These are phyloP conservation scores for Waltergamsia citrina DNA, from an alignment of 2,329 filamentous ascomycete genomes.

Conservation along the genomic window DNA sequence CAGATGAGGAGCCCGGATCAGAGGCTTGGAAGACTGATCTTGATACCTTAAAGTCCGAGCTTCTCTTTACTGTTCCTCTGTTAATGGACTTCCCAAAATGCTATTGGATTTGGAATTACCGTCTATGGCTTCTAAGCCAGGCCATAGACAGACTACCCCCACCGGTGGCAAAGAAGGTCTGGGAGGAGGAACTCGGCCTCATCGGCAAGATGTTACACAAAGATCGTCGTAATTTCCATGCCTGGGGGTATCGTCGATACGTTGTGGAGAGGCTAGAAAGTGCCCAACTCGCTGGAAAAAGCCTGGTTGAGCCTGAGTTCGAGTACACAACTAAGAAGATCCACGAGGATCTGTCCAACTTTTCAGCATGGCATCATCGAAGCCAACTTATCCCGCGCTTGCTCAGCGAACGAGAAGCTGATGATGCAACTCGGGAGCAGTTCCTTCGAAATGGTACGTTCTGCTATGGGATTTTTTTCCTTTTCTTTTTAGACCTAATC, in stretches of 20 bases:
- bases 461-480: neutral
- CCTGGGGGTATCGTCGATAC: conserved; percentile 82
- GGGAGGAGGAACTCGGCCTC: conserved; percentile 75
- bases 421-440: conserved; percentile 48
- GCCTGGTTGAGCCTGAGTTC: conserved; percentile 73
- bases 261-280: conserved; percentile 71
- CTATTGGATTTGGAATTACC: conserved; percentile 99
- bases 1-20: conserved; percentile 12
- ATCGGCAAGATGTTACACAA: conserved; percentile 80
- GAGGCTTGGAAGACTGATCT: conserved; percentile 14
- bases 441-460: conserved; percentile 62
- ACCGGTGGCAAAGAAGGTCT: conserved; percentile 52
- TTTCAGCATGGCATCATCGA: conserved; percentile 92
- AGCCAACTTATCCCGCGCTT: conserved; percentile 73
- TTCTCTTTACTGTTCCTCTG: conserved; percentile 75
- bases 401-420: conserved; percentile 60
- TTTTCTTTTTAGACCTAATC: neutral
- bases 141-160: conserved; percentile 54
- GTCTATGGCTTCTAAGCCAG: conserved; percentile 72
- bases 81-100: conserved; percentile 86
- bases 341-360: conserved; percentile 77
- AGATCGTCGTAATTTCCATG: conserved; percentile 90
- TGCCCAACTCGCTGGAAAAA: conserved; percentile 36
- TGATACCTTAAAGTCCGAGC: conserved; percentile 59
- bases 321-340: conserved; percentile 90